These are phyloP conservation scores for Euphrasia arctica DNA, from an alignment of 305 asterid species.

Conservation along the genomic window DNA sequence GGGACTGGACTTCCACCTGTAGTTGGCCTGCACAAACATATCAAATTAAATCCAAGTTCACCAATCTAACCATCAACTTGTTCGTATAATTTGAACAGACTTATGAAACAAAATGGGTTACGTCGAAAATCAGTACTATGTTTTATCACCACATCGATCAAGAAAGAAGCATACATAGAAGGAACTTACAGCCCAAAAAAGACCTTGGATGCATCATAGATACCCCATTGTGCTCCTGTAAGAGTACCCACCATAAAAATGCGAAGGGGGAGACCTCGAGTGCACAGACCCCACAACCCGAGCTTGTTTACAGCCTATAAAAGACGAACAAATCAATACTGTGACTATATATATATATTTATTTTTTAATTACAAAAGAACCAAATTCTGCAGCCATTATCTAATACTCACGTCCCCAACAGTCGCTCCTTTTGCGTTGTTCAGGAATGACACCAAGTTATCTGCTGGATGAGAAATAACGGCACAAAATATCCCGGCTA, in stretches of 20 bases:
- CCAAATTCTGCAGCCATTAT: background rate
- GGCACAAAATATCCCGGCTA: conserved; percentile 82
- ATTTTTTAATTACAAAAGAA: no score
- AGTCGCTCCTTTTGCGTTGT: conserved; percentile 90
- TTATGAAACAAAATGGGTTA: no score
- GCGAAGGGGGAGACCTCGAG: conserved; percentile 95
- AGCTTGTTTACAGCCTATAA: conserved; percentile 55
- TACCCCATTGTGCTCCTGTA: conserved; percentile 89
- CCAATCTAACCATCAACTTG: background rate
- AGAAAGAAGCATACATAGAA: background rate
- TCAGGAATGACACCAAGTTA: conserved; percentile 86
- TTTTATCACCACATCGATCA: no score
- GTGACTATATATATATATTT: no score
- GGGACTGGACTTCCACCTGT: conserved; percentile 62
- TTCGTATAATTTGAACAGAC: no score
- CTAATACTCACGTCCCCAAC: conserved; percentile 58
- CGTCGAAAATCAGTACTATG: no score
- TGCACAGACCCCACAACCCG: conserved; percentile 77
- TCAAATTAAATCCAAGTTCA: no score
- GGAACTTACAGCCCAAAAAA: conserved; percentile 75
- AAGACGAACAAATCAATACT: no score
- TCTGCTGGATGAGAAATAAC: conserved; percentile 88
- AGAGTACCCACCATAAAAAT: conserved; percentile 86
- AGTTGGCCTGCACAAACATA: conserved; percentile 62
- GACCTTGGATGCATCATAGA: conserved; percentile 89